Evolutionary conservation across 805 yeast genomes (phyloP), one percentile per base, ranked within the genome.

Genomic region (Isabelozyma rhagii): DNA sequence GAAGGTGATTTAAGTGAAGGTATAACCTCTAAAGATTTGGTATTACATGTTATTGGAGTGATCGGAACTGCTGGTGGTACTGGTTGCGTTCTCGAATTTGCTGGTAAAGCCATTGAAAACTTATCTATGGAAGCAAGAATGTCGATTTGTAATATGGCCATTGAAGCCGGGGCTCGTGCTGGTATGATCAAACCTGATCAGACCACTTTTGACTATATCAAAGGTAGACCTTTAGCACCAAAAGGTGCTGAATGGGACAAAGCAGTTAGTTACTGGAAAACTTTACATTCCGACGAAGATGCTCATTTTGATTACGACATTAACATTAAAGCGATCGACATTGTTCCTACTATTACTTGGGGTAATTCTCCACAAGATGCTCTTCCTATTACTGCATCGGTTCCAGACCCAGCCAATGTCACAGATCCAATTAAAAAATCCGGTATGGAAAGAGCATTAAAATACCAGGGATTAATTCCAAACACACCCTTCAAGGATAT

Each of bases 31-130:
- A 94, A 94, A 79, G 99, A 94, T 74, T 77, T 94, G 60, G 85
- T 94, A 57, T 79, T 94, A 52, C 98, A 94, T 68, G 94, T 94
- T 42, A 94, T 94, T 64, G 97, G 97, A 60, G 84, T 85, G 47
- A 94, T 94, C 64, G 99, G 99, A 74, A 94, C 99, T 57, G 99
- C 99, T 53, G 99, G 99, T 73, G 99, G 99, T 75, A 94, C 98
- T 51, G 99, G 99, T 47, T 78, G 84, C 62, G 99, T 94, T 51
- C 89, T 94, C 67, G 99, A 94, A 75, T 94, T 93, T 72, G 94
- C 96, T 45, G 99, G 99, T 69, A 82, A 85, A 58, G 97, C 98
- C 50, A 92, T 94, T 61, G 89, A 87, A 70, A 82, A 80, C 55
- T 79, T 94, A 54, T 82, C 96, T 31, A 90, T 94, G 91, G 99